Conservation (phyloP, 805 yeast species). For the Metschnikowia arizonensis region DNA sequence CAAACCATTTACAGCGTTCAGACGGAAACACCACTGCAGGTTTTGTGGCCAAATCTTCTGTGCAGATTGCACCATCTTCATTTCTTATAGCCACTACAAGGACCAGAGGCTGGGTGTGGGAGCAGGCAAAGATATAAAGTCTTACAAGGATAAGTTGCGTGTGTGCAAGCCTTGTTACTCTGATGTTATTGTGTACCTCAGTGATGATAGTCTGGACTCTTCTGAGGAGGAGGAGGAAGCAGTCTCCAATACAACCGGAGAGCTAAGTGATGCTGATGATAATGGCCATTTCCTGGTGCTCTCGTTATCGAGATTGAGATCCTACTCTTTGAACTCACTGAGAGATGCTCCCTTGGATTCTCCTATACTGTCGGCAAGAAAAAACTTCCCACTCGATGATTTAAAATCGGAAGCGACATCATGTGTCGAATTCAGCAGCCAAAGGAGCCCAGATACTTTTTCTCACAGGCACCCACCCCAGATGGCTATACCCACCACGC, state of each 20-base stretch:
- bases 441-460: constrained; percentile 17
- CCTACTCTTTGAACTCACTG: constrained; percentile 27
- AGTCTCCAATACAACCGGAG: background rate
- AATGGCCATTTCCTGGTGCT: constrained; percentile 5
- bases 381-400: constrained; percentile 4
- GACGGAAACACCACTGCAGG: constrained; percentile 92
- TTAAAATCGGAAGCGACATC: constrained; percentile 1
- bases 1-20: constrained; percentile 72
- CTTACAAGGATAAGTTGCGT: constrained; percentile 65
- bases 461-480: constrained; percentile 32
- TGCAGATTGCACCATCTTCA: constrained; percentile 68
- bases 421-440: constrained; percentile 3
- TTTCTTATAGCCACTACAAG: constrained; percentile 52
- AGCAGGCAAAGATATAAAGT: constrained; percentile 16
- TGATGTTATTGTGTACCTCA: constrained; percentile 62
- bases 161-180: constrained; percentile 75
- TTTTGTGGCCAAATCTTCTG: constrained; percentile 96
- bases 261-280: background rate
- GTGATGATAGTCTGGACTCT: constrained; percentile 55
- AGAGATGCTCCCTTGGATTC: constrained; percentile 21
- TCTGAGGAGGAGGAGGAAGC: constrained; percentile 21
- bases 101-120: constrained; percentile 28
- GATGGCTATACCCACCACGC: constrained; percentile 78
- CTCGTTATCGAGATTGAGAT: constrained; percentile 27
- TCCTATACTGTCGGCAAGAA: constrained; percentile 13